Evolutionary conservation across 495 filamentous ascomycete species (phyloP), one percentile per base, ranked within the genome.

Genomic region (Glutinoglossum americanum): DNA sequence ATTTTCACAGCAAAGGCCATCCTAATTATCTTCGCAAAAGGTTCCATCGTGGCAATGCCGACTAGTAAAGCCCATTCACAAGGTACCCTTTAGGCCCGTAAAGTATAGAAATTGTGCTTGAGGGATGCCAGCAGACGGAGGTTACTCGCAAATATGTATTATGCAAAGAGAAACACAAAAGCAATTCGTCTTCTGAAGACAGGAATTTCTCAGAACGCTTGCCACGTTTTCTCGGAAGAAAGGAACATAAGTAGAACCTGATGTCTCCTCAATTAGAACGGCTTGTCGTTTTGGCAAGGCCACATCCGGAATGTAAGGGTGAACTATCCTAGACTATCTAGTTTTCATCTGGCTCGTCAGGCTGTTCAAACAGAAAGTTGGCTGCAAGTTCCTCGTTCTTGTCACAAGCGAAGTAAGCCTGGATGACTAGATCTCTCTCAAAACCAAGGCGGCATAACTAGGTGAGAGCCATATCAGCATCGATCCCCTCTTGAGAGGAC

Each of bases 371-470:
- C 56, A 98, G 74, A 71, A 96, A 96, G 66, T 98, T 98, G 32
- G 92, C 92, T 3, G 92, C 89, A 37, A 97, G 74, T 67, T 98
- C 92, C 70, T 98, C 92, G 68, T 98, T 96, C 76, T 97, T 98
- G 70, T 98, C 92, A 68, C 92, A 98, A 7, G 92, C 92, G 67
- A 98, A 97, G 72, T 97, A 98, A 13, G 92, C 92, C 73, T 98
- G 92, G 66, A 98, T 94, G 47, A 90, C 93, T 62, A 84, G 77
- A 63, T 97, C 90, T 30, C 89, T 82, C 55, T 89, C 79, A 68
- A 98, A 98, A 11, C 92, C 92, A 30, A 98, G 80, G 57, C 81
- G 81, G 68, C 86, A 90, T 61, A 98, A 74, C 88, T 94, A 62
- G 11, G 58, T 33, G 41, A n/a, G 11, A 23, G 11, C 57, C 25